Conservation (phyloP, 805 yeast genomes). For the Schwanniomyces sp. region DNA sequence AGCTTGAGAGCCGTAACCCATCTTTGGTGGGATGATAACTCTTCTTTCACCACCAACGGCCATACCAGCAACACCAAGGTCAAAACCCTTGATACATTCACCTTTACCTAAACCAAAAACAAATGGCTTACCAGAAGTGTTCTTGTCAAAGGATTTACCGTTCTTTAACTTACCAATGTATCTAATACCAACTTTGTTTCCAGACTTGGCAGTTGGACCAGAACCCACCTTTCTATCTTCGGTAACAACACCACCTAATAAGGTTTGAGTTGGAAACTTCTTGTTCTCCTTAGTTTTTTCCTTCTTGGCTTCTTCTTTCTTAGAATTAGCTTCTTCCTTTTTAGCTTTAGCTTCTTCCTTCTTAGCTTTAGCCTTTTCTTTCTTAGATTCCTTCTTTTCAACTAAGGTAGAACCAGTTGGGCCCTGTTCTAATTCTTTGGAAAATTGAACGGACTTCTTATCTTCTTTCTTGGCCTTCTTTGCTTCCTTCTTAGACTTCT, state of each 20-base stretch:
- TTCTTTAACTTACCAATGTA: slow-evolving; percentile 96
- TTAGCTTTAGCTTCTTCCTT: slow-evolving; percentile 22
- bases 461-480: slow-evolving; percentile 48
- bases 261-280: slow-evolving; percentile 69
- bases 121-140: slow-evolving; percentile 97
- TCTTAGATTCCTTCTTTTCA: slow-evolving; percentile 22
- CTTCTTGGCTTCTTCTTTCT: slow-evolving; percentile 27
- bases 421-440: slow-evolving; percentile 90
- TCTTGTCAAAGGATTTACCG: slow-evolving; percentile 96
- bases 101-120: slow-evolving; percentile 89
- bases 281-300: slow-evolving; percentile 16
- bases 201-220: slow-evolving; percentile 85
- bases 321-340: slow-evolving; percentile 25
- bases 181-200: slow-evolving; percentile 92
- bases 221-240: slow-evolving; percentile 91
- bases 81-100: slow-evolving; percentile 99
- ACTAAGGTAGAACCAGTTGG: slow-evolving; percentile 61
- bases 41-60: slow-evolving; percentile 99
- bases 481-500: slow-evolving; percentile 28
- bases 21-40: slow-evolving; percentile 90
- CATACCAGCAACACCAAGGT: slow-evolving; percentile 98
- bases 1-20: slow-evolving; percentile 93
- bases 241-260: slow-evolving; percentile 88
- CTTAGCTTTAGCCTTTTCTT: slow-evolving; percentile 26
- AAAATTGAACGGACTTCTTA: slow-evolving; percentile 77